Base-by-base conservation (phyloP, 768 basidiomycete species). In the Mycena galericulata region DNA sequence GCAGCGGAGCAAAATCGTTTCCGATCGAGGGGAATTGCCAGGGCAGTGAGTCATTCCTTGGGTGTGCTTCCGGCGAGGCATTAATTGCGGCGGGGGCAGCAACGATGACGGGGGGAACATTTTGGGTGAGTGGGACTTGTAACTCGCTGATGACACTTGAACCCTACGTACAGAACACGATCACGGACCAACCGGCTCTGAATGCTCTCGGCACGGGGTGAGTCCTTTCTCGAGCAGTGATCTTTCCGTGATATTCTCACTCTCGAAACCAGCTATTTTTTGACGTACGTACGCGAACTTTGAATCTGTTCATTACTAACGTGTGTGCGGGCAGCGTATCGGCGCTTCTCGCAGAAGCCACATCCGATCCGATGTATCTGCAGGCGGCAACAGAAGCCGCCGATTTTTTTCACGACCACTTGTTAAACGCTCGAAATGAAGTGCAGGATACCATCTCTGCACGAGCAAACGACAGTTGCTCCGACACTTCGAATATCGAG, bases 41-140 rank as follows among this genome's bases (percentile, higher is more conserved):
- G 26, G 45, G 38, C 29, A 18, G 58, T 60, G 34, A 34, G 58
- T 34, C 1, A 17, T 17, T 10, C 46, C 26, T 8, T 22, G 8
- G 7, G 22, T 6, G 22, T 24, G 5, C 3, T 8, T 24, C 11
- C 26, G 12, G 3, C 11, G 6, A 24, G n/a, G n/a, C n/a, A 45
- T 11, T 15, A 24, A 47, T 47, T 27, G n/a, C n/a, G 26, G 26
- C 26, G 26, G 7, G 4, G 27, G 27, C 30, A 60, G 58, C 11
- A 60, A 47, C 45, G 4, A 60, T 49, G 58, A 24, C 26, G 3
- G 58, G 58, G 15, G 58, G 58, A 12, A 60, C 58, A 8, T 56
- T 56, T 38, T 46, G 57, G 57, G 57, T 59, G 8, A 30, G 56
- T 57, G 7, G 7, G 17, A 20, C 10, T 45, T 12, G 15, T 5